phyloP scores from a whole-genome alignment of 2,329 filamentous ascomycete species.

The Clarireedia hainanense region DNA sequence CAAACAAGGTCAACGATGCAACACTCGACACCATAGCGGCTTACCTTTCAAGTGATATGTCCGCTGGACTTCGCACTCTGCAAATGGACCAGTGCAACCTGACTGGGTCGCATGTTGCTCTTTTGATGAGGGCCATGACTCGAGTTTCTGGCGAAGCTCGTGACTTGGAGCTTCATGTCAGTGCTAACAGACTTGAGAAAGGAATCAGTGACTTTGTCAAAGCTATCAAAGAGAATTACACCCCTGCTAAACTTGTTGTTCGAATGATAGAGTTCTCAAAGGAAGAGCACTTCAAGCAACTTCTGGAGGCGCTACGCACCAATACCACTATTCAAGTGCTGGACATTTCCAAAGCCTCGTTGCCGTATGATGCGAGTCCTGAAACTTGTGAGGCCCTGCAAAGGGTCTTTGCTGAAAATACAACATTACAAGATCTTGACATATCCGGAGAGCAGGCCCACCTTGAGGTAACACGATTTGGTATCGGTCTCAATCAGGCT shows the following conservation, averaged over 20 bases:
- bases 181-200: constrained; percentile 43
- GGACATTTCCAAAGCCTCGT: constrained; percentile 62
- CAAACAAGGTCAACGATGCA: constrained; percentile 44
- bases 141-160: constrained; percentile 40
- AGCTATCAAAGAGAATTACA: constrained; percentile 42
- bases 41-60: constrained; percentile 55
- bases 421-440: constrained; percentile 57
- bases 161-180: constrained; percentile 58
- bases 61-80: constrained; percentile 51
- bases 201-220: constrained; percentile 43
- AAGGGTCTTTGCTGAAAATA: constrained; percentile 58
- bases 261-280: constrained; percentile 53
- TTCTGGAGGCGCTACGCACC: constrained; percentile 51
- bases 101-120: constrained; percentile 55
- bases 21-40: constrained; percentile 58
- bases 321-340: constrained; percentile 57
- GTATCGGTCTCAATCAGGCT: constrained; percentile 59
- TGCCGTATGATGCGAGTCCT: constrained; percentile 60
- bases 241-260: constrained; percentile 57
- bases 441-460: constrained; percentile 66
- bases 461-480: constrained; percentile 61
- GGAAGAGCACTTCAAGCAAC: constrained; percentile 44
- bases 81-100: constrained; percentile 60
- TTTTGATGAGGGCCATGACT: constrained; percentile 56
- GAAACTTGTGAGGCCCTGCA: constrained; percentile 59